Evolutionary conservation across 2,329 filamentous ascomycete genomes (phyloP).

Genomic region (Trichoderma simmonsii): DNA sequence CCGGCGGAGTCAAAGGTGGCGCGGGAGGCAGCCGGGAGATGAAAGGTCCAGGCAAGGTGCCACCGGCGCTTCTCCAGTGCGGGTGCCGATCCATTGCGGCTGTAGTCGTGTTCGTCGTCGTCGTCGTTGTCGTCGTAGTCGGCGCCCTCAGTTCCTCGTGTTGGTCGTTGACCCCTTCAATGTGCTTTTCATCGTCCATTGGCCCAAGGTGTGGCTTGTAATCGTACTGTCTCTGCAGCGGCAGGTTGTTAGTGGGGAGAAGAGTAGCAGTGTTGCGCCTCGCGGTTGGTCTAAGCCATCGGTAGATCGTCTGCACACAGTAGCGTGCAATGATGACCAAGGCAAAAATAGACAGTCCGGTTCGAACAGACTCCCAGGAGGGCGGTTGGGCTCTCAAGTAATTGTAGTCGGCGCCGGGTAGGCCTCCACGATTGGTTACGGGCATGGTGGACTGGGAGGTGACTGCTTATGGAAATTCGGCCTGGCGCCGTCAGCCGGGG

Average conservation of each 20-base stretch:
- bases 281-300: constrained; percentile 29
- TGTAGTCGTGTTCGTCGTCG: constrained; percentile 8
- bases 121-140: constrained; percentile 17
- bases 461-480: constrained; percentile 30
- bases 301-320: constrained; percentile 27
- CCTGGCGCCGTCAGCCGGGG: constrained; percentile 34
- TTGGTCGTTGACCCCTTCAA: constrained; percentile 18
- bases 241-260: constrained; percentile 22
- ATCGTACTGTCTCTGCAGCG: constrained; percentile 21
- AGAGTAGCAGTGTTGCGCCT: constrained; percentile 21
- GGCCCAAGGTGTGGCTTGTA: constrained; percentile 23
- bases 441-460: constrained; percentile 29
- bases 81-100: constrained; percentile 26
- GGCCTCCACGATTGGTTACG: constrained; percentile 33
- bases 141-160: background rate
- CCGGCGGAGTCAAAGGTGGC: constrained; percentile 49
- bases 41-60: constrained; percentile 30
- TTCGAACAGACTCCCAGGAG: constrained; percentile 29
- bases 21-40: constrained; percentile 43
- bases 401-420: constrained; percentile 29
- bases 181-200: constrained; percentile 29
- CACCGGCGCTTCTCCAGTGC: constrained; percentile 27
- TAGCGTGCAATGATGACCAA: constrained; percentile 35
- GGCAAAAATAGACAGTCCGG: constrained; percentile 34
- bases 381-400: constrained; percentile 29